Percentiles rank a stretch among this genome's conserved stretches.
phyloP scores from a whole-genome alignment of 441 rosid genomes.

The Flueggea neowawraea region DNA sequence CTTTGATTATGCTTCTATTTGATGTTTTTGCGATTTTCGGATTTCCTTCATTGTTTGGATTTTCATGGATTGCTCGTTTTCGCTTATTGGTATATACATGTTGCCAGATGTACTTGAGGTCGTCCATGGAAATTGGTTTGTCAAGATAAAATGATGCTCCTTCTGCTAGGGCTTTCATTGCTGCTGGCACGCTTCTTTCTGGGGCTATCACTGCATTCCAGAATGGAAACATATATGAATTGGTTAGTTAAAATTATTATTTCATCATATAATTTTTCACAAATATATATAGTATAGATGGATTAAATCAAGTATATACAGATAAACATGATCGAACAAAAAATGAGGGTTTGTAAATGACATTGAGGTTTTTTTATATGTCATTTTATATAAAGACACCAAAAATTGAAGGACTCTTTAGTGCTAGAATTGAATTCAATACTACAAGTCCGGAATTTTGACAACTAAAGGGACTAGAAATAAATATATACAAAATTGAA shows the following conservation, averaged over 20 bases:
- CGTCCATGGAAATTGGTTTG: conserved; percentile 35
- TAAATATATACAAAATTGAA: no score
- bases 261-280: no score
- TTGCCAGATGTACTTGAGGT: conserved; percentile 49
- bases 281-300: no score
- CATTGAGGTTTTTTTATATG: no score
- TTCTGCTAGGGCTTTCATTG: conserved; percentile 22
- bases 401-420: no score
- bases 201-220: conserved; percentile 35
- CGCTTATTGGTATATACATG: conserved; percentile 16
- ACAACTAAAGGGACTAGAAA: no score
- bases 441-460: no score
- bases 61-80: not conserved
- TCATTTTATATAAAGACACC: no score
- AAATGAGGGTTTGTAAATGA: no score
- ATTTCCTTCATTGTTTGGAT: not conserved
- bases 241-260: not conserved
- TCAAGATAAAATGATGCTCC: conserved; percentile 30
- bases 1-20: not conserved
- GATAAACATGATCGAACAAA: no score
- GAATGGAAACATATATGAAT: not conserved
- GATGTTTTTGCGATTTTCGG: not conserved
- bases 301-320: no score
- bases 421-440: no score
- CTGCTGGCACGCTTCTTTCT: conserved; percentile 7